These are phyloP conservation scores for Boletus insuetus DNA, from an alignment of 768 basidiomycete species.

Conservation along the genomic window DNA sequence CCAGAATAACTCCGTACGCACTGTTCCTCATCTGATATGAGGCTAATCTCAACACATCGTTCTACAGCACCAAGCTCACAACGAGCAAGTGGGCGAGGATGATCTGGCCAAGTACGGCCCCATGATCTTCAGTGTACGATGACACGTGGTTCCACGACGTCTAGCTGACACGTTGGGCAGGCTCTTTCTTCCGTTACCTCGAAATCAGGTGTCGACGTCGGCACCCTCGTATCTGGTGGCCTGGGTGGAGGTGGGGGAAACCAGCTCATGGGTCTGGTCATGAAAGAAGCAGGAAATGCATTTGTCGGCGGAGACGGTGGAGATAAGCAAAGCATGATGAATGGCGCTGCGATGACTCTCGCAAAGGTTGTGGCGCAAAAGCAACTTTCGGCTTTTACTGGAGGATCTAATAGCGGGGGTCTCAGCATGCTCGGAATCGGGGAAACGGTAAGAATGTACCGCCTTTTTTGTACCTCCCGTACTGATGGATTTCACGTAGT, in stretches of 20 bases:
- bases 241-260: slow-evolving; percentile 48
- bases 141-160: not conserved
- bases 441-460: slow-evolving; percentile 39
- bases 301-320: slow-evolving; percentile 64
- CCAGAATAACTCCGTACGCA: slow-evolving; percentile 17
- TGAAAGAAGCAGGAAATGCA: slow-evolving; percentile 76
- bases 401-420: slow-evolving; percentile 71
- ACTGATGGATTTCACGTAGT: not conserved
- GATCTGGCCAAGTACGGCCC: slow-evolving; percentile 20
- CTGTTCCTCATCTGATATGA: not conserved
- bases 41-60: not conserved
- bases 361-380: slow-evolving; percentile 81
- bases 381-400: slow-evolving; percentile 39
- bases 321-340: slow-evolving; percentile 78
- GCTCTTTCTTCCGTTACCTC: slow-evolving; percentile 14
- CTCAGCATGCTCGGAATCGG: slow-evolving; percentile 53
- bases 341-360: slow-evolving; percentile 80
- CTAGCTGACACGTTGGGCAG: slow-evolving; percentile 13
- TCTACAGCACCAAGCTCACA: slow-evolving; percentile 13
- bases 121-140: slow-evolving; percentile 17
- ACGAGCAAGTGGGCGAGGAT: slow-evolving; percentile 8
- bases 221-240: slow-evolving; percentile 28
- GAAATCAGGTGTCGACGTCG: slow-evolving; percentile 32
- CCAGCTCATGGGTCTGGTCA: slow-evolving; percentile 79
- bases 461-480: not conserved